phyloP scores from a whole-genome alignment of 495 filamentous ascomycete genomes.

The Xylaria longipes region DNA sequence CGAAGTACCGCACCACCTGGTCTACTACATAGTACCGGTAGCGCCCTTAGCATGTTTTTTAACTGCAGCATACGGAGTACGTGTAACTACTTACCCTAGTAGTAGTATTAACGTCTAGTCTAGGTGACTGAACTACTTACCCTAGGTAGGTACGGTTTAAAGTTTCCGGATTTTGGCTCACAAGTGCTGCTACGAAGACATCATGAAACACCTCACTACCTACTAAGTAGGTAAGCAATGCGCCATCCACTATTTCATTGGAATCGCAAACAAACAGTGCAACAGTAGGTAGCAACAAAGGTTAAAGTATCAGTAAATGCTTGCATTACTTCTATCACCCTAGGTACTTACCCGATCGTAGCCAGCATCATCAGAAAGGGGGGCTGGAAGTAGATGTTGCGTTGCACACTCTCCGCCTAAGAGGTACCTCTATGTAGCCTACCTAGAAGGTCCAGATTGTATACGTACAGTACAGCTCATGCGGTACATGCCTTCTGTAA shows the following conservation, averaged over 20 bases:
- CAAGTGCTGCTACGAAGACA: not conserved
- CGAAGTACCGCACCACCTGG: not conserved
- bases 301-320: not conserved
- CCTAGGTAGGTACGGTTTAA: no score
- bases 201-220: not conserved
- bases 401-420: not conserved
- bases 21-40: not conserved
- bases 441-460: not conserved
- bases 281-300: not conserved
- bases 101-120: no score
- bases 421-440: constrained; percentile 6
- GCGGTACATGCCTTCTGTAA: not conserved
- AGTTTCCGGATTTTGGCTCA: not conserved
- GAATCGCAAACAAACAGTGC: not conserved
- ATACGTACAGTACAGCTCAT: no score
- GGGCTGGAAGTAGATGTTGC: not conserved
- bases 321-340: not conserved
- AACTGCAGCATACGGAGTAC: constrained; percentile 5
- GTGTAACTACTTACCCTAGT: no score
- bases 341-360: not conserved
- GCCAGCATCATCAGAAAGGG: not conserved
- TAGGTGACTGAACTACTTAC: no score
- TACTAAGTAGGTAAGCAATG: no score
- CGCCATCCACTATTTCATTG: not conserved
- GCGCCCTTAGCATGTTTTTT: constrained; percentile 4